Evolutionary conservation across 495 filamentous ascomycete species (phyloP).

Genomic region (Tetracladium marchalianum): DNA sequence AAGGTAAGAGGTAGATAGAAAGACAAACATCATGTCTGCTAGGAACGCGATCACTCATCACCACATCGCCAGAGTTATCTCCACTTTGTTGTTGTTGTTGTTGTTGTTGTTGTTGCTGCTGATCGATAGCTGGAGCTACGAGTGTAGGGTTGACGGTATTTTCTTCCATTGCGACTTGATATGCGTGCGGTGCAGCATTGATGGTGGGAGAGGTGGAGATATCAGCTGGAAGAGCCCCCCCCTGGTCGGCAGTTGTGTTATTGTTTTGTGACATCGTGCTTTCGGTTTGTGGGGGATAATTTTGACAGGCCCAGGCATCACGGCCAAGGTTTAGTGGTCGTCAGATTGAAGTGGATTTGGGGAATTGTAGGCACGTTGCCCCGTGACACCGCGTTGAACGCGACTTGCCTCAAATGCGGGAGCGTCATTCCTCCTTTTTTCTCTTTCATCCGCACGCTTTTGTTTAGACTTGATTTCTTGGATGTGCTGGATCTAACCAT

Average conservation of each 20-base stretch:
- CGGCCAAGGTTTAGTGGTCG: too few species aligned
- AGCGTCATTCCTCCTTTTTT: not conserved
- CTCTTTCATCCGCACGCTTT: too few species aligned
- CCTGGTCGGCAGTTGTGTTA: slow-evolving; percentile 4
- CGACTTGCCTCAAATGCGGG: not conserved
- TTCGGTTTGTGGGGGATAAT: not conserved
- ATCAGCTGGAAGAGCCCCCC: slow-evolving; percentile 3
- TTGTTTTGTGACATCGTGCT: slow-evolving; percentile 11
- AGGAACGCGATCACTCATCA: slow-evolving; percentile 23
- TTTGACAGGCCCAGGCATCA: too few species aligned
- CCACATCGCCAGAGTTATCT: slow-evolving; percentile 13
- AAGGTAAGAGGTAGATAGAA: not conserved
- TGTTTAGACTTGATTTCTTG: not conserved
- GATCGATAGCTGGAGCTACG: not conserved
- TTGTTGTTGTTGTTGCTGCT: slow-evolving; percentile 1
- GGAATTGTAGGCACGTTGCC: slow-evolving; percentile 1
- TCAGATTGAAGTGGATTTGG: not conserved
- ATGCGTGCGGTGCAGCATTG: slow-evolving; percentile 7
- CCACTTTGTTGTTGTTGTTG: not conserved
- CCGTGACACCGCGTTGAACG: slow-evolving; percentile 5
- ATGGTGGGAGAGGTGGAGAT: not conserved
- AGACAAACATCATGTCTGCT: slow-evolving; percentile 14
- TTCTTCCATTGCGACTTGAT: slow-evolving; percentile 9
- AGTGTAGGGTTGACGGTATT: not conserved
- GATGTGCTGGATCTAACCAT: not conserved